Conservation (phyloP, 768 basidiomycete genomes). For the Phallus indusiatus region DNA sequence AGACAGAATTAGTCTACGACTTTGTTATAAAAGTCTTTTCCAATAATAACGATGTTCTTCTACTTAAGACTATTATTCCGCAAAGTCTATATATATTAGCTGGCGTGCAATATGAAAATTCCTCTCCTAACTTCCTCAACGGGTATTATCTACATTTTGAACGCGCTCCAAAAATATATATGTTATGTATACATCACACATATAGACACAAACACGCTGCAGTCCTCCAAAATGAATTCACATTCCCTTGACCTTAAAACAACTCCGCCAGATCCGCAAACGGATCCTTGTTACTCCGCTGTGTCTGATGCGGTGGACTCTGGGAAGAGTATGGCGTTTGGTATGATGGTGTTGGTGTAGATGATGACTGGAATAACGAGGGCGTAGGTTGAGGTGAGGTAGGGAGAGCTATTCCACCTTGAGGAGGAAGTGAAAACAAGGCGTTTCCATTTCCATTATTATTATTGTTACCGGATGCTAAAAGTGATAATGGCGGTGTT, state of each 20-base stretch:
- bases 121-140: no score
- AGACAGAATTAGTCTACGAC: no score
- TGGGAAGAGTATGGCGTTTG: conserved; percentile 12
- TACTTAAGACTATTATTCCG: no score
- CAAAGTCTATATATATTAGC: no score
- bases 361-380: neutral
- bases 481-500: conserved; percentile 16
- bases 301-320: conserved; percentile 14
- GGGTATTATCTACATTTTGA: no score
- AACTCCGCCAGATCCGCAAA: conserved; percentile 76
- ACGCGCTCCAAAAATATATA: no score
- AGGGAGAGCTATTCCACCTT: conserved; percentile 34
- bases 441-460: neutral
- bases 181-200: no score
- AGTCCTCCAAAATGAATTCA: no score
- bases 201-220: no score
- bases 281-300: conserved; percentile 57
- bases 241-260: conserved; percentile 34
- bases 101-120: no score
- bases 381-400: conserved; percentile 25
- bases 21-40: no score
- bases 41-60: no score
- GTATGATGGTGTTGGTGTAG: neutral
- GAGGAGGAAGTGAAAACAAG: conserved; percentile 10
- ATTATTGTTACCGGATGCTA: conserved; percentile 4